Conservation (phyloP, 805 yeast species). For the Saturnispora bothae region DNA sequence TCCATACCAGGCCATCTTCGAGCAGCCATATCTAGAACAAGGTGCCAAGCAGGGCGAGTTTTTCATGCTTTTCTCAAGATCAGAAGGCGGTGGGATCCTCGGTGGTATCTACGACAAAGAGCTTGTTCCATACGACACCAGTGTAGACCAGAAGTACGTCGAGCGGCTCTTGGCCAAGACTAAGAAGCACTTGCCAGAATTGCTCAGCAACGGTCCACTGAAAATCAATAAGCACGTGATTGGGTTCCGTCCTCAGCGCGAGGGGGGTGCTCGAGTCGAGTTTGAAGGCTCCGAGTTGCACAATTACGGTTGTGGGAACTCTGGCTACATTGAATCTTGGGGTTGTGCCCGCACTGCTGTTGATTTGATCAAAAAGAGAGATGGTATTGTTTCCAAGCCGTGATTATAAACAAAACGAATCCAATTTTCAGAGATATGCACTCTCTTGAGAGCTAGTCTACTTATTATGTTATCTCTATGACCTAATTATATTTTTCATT, state of each 20-base stretch:
- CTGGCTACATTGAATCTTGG: slow-evolving; percentile 31
- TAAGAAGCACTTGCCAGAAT: slow-evolving; percentile 40
- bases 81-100: slow-evolving; percentile 55
- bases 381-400: no score
- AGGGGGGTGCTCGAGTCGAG: slow-evolving; percentile 43
- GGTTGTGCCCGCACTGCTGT: slow-evolving; percentile 38
- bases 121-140: slow-evolving; percentile 17
- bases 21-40: slow-evolving; percentile 20
- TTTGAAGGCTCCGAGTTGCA: slow-evolving; percentile 33
- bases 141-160: slow-evolving; percentile 40
- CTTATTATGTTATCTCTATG: no score
- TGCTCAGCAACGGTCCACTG: slow-evolving; percentile 23
- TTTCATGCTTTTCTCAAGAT: slow-evolving; percentile 52
- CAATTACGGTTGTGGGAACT: slow-evolving; percentile 43
- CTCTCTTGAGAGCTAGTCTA: no score
- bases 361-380: slow-evolving; percentile 5
- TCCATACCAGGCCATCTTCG: slow-evolving; percentile 29
- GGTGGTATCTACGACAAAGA: slow-evolving; percentile 38
- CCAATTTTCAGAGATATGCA: no score
- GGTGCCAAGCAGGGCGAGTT: slow-evolving; percentile 33
- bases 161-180: slow-evolving; percentile 34
- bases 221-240: slow-evolving; percentile 45
- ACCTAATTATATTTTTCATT: no score
- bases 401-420: no score
- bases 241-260: slow-evolving; percentile 62